Conservation (phyloP, 129 eudicot genomes). For the Escallonia herrerae region DNA sequence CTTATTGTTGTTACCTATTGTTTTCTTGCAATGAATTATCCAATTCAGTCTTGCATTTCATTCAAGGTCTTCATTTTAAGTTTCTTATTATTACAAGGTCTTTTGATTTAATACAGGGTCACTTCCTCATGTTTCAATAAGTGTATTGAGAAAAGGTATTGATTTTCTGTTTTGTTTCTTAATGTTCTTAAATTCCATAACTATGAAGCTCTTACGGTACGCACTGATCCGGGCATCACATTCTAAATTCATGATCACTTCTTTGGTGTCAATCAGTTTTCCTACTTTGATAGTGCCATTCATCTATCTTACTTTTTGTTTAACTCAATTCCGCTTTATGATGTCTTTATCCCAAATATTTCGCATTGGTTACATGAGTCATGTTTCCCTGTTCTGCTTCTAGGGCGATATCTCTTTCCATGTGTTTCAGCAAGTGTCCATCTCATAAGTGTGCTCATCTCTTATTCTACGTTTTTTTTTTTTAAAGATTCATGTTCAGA, state of each 20-base stretch:
- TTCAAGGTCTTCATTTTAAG: not conserved
- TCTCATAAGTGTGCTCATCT: too few relatives aligned
- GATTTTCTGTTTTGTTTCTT: not conserved
- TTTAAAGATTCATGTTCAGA: too few relatives aligned
- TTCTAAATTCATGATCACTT: not conserved
- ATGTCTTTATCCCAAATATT: too few relatives aligned
- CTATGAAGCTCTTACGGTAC: not conserved
- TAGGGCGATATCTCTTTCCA: too few relatives aligned
- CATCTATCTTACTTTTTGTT: not conserved
- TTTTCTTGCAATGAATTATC: not conserved
- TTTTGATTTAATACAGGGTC: constrained; percentile 51
- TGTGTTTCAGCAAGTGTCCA: too few relatives aligned
- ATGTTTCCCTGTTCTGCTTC: too few relatives aligned
- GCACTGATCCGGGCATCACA: too few relatives aligned
- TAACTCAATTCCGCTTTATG: too few relatives aligned
- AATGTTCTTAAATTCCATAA: not conserved
- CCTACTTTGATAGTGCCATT: not conserved
- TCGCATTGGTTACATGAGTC: too few relatives aligned
- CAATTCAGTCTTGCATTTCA: not conserved
- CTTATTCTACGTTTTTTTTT: too few relatives aligned
- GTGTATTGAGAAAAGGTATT: constrained; percentile 65
- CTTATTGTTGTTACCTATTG: not conserved
- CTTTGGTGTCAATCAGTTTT: not conserved
- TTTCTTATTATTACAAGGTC: constrained; percentile 4
- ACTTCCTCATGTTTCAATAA: constrained; percentile 78